Evolutionary conservation across 306 rosid genomes (phyloP).

Genomic region (Acmispon strigosus): DNA sequence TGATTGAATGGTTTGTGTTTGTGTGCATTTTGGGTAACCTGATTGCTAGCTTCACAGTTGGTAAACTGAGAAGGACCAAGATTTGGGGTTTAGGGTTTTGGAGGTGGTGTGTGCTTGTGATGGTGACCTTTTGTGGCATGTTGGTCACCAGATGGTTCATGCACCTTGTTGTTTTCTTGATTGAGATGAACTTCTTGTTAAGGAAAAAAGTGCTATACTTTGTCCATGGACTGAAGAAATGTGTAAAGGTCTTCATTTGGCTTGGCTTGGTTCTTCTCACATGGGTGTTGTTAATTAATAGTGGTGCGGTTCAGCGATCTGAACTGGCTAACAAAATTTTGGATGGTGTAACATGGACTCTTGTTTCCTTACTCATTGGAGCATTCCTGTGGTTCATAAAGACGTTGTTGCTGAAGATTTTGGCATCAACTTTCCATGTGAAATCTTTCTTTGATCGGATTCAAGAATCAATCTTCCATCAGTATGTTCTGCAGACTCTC

Average conservation of each 20-base stretch:
- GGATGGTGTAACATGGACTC: constrained; percentile 58
- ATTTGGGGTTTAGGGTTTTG: constrained; percentile 67
- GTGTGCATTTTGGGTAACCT: constrained; percentile 40
- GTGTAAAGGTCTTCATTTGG: constrained; percentile 72
- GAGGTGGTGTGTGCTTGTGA: constrained; percentile 80
- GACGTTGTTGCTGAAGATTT: constrained; percentile 52
- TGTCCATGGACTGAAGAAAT: constrained; percentile 88
- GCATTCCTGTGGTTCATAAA: constrained; percentile 70
- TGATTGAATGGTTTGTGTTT: constrained; percentile 43
- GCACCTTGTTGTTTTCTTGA: constrained; percentile 62
- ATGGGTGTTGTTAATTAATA: constrained; percentile 59
- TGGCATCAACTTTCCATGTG: constrained; percentile 78
- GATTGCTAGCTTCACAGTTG: constrained; percentile 49
- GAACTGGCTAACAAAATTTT: constrained; percentile 35
- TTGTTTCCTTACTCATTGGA: constrained; percentile 63
- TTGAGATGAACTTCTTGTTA: constrained; percentile 74
- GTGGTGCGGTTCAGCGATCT: constrained; percentile 34
- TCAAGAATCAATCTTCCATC: constrained; percentile 81
- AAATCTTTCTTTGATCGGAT: constrained; percentile 83
- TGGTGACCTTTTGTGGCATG: constrained; percentile 77
- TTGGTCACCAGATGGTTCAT: constrained; percentile 71
- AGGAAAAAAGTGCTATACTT: constrained; percentile 80
- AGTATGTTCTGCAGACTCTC: constrained; percentile 72
- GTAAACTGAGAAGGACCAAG: not conserved
- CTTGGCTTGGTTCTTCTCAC: constrained; percentile 56